A percentile compares a stretch with the other conserved stretches of the same genome.
Conservation (phyloP, 805 yeast species). For the Kodamaea kaohsiungensis region DNA sequence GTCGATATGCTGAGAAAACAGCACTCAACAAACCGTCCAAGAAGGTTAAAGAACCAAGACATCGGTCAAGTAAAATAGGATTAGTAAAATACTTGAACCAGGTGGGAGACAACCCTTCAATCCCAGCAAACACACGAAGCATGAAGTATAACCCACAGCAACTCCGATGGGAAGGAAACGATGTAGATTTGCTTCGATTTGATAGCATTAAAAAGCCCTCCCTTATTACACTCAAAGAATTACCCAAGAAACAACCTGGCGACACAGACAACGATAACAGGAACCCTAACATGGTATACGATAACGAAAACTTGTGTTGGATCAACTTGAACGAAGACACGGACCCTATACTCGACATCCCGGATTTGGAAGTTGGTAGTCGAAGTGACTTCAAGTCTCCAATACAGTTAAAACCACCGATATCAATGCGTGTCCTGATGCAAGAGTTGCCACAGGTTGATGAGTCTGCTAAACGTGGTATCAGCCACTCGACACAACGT, state of each 20-base stretch:
- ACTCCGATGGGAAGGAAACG: slow-evolving; percentile 67
- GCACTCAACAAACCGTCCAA: slow-evolving; percentile 1
- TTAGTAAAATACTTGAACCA: slow-evolving; percentile 31
- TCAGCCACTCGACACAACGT: slow-evolving; percentile 39
- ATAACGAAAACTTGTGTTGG: slow-evolving; percentile 59
- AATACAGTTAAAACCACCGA: slow-evolving; percentile 4
- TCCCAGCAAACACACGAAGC: slow-evolving; percentile 20
- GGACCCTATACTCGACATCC: slow-evolving; percentile 46
- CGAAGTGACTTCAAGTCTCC: slow-evolving; percentile 15
- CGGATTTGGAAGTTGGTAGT: slow-evolving; percentile 34
- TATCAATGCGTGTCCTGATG: neutral
- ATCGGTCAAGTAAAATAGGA: slow-evolving; percentile 23
- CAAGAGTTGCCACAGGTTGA: neutral
- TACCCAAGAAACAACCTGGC: slow-evolving; percentile 7
- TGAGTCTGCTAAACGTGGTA: slow-evolving; percentile 23
- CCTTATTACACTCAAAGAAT: slow-evolving; percentile 28
- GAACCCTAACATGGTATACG: slow-evolving; percentile 56
- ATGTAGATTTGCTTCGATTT: slow-evolving; percentile 53
- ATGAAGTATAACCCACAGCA: slow-evolving; percentile 57
- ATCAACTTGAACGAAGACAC: slow-evolving; percentile 46
- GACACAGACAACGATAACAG: slow-evolving; percentile 17
- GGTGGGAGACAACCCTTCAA: neutral
- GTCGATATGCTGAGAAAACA: slow-evolving; percentile 22
- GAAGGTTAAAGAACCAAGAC: slow-evolving; percentile 3
- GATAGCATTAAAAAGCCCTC: slow-evolving; percentile 43